Evolutionary conservation across 2,329 filamentous ascomycete genomes (phyloP).

Genomic region (Fusarium austroafricanum): DNA sequence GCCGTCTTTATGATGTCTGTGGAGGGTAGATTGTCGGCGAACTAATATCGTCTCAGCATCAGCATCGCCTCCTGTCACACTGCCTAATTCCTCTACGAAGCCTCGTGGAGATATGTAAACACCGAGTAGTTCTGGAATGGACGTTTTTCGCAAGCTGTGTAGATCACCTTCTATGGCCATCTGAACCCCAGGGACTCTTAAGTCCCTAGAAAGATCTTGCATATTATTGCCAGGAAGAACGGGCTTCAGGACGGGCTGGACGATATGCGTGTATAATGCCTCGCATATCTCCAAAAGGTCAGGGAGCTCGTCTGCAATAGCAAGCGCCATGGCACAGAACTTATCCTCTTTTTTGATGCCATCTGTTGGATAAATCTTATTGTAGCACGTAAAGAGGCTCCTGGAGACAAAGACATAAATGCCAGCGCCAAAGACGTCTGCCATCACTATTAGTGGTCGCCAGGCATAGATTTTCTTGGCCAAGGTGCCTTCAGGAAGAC

Average conservation of each 20-base stretch:
- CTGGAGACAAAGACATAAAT: not conserved
- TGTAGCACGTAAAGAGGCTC: constrained; percentile 1
- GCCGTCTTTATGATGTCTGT: not conserved
- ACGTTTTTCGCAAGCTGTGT: not conserved
- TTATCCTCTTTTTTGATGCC: not conserved
- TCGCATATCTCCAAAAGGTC: not conserved
- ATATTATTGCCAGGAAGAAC: not conserved
- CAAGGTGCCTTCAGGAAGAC: constrained; percentile 2
- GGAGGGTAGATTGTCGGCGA: not conserved
- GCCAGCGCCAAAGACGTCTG: constrained; percentile 3
- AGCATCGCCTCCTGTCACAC: not conserved
- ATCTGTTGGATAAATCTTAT: not conserved
- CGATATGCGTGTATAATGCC: not conserved
- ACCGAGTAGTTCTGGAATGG: not conserved
- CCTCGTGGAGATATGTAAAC: not conserved
- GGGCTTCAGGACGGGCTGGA: not conserved
- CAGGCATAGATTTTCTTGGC: constrained; percentile 6
- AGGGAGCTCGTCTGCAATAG: not conserved
- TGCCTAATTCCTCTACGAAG: not conserved
- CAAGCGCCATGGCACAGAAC: not conserved
- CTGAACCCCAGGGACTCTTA: not conserved
- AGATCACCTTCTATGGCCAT: not conserved
- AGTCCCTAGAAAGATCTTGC: not conserved
- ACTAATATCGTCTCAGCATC: not conserved
- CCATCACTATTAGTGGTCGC: constrained; percentile 1